phyloP scores from a whole-genome alignment of 1,139 yeast genomes.

The Kazachstania sp. region DNA sequence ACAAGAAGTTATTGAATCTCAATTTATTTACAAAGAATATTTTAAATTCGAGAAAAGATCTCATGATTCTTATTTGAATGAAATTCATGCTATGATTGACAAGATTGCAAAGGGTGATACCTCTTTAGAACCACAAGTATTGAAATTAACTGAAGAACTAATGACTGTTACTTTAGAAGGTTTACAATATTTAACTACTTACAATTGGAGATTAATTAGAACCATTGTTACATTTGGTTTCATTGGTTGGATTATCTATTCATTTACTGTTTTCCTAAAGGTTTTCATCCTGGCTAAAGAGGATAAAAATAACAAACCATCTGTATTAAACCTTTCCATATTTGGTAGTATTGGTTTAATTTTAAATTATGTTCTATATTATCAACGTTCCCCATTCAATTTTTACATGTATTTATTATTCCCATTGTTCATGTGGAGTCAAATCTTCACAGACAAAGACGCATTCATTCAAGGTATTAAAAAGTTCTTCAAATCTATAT shows the following conservation, averaged over 20 bases:
- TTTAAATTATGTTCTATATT: conserved; percentile 50
- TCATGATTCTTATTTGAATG: conserved; percentile 37
- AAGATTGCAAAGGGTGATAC: conserved; percentile 31
- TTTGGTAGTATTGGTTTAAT: conserved; percentile 27
- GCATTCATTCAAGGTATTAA: conserved; percentile 42
- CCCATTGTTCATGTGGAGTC: conserved; percentile 85
- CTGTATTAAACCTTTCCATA: conserved; percentile 22
- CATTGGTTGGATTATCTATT: conserved; percentile 87
- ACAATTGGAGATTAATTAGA: conserved; percentile 78
- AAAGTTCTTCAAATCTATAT: conserved; percentile 48
- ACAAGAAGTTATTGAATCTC: conserved; percentile 55
- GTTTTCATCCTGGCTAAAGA: conserved; percentile 48
- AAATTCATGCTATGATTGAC: conserved; percentile 37
- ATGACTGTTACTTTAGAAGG: conserved; percentile 69
- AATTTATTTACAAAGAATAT: conserved; percentile 66
- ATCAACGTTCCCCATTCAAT: conserved; percentile 76
- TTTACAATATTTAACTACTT: conserved; percentile 75
- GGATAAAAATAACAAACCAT: conserved; percentile 19
- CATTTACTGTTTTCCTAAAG: conserved; percentile 70
- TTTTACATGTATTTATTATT: conserved; percentile 78
- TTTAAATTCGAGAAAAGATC: conserved; percentile 43
- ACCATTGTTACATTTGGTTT: conserved; percentile 86
- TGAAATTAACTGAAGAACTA: conserved; percentile 55
- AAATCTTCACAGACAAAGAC: conserved; percentile 40
- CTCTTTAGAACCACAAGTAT: conserved; percentile 40